Conservation (phyloP, 2,329 filamentous ascomycete species). For the Pyrenochaeta sp. region DNA sequence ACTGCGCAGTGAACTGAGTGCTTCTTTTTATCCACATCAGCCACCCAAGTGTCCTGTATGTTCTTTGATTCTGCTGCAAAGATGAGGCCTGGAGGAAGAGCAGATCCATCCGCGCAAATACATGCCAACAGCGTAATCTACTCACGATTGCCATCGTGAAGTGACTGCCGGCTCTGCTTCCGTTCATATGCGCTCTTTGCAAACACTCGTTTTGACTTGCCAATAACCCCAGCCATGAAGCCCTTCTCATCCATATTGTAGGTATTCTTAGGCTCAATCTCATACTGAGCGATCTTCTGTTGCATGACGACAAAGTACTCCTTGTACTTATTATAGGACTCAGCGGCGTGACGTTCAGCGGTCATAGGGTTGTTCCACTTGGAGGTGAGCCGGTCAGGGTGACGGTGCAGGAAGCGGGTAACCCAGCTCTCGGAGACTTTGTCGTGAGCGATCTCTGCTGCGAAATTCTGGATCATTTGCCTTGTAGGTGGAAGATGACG, state of each 20-base stretch:
- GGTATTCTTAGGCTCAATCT: too few species aligned
- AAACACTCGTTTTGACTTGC: conserved; percentile 17
- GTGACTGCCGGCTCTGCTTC: not conserved
- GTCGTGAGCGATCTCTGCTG: too few species aligned
- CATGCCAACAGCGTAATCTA: conserved; percentile 17
- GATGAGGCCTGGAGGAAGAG: conserved; percentile 14
- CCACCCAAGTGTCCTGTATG: conserved; percentile 4
- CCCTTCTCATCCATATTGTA: conserved; percentile 22
- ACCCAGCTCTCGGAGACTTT: too few species aligned
- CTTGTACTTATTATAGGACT: too few species aligned
- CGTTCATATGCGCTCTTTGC: conserved; percentile 1
- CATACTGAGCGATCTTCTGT: too few species aligned
- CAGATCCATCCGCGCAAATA: conserved; percentile 18
- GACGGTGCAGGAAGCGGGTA: too few species aligned
- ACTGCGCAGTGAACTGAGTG: too few species aligned
- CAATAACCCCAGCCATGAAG: conserved; percentile 5
- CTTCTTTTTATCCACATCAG: too few species aligned
- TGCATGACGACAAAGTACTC: too few species aligned
- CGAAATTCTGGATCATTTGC: not conserved
- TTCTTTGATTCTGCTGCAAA: conserved; percentile 13
- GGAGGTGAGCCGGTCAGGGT: too few species aligned
- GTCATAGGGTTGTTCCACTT: too few species aligned
- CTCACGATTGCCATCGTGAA: conserved; percentile 14
- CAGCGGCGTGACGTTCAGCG: too few species aligned
- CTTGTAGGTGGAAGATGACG: conserved; percentile 2